Percentiles rank a stretch among this genome's conserved stretches.
Evolutionary conservation across 2,329 filamentous ascomycete genomes (phyloP).

Genomic region (Alternaria hordeiaustralica): DNA sequence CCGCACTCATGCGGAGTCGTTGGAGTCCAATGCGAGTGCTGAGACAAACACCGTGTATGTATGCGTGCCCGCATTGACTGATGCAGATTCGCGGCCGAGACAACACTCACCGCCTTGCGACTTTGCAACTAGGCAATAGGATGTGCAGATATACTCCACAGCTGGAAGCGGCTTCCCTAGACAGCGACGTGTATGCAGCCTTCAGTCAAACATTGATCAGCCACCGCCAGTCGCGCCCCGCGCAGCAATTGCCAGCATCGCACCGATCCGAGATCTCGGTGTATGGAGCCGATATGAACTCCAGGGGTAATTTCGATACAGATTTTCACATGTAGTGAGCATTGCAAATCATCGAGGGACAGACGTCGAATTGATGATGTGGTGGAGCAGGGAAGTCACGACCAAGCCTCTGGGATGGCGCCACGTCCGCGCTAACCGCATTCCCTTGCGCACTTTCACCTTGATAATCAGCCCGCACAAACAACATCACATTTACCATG

Average conservation of each 20-base stretch:
- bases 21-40: not conserved
- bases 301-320: not conserved
- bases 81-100: not conserved
- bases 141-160: not conserved
- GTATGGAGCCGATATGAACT: not conserved
- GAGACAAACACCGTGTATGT: not conserved
- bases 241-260: not conserved
- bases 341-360: not conserved
- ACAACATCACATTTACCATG: not conserved
- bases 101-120: not conserved
- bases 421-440: not conserved
- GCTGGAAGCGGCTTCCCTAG: not conserved
- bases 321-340: rapidly evolving
- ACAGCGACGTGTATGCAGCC: not conserved
- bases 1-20: not conserved
- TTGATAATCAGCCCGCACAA: not conserved
- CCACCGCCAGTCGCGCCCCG: not conserved
- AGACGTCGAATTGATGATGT: not conserved
- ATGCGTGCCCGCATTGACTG: not conserved
- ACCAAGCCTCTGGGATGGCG: not conserved
- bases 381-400: not conserved
- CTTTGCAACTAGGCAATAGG: not conserved
- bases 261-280: not conserved
- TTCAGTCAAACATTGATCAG: not conserved
- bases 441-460: not conserved